phyloP scores from a whole-genome alignment of 306 rosid species.

The Prunus campanulata region DNA sequence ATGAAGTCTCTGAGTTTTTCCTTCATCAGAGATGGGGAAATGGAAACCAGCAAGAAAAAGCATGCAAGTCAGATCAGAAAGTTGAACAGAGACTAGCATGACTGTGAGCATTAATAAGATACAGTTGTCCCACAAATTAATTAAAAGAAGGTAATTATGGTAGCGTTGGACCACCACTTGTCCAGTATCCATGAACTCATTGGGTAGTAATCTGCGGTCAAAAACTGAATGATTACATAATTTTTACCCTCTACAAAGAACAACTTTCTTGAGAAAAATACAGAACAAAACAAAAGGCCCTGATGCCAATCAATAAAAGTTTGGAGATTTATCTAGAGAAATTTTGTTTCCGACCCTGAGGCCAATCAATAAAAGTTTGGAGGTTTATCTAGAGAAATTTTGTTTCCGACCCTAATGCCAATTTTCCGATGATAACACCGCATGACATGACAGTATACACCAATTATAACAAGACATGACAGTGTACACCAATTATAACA shows the following conservation, averaged over 20 bases:
- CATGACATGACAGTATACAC: no score
- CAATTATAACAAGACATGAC: no score
- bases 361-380: no score
- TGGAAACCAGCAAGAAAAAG: constrained; percentile 34
- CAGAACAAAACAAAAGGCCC: neutral
- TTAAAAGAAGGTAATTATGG: constrained; percentile 27
- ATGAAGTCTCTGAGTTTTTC: neutral
- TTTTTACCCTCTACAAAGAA: neutral
- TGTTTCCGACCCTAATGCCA: no score
- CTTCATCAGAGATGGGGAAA: constrained; percentile 9
- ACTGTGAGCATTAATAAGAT: constrained; percentile 10
- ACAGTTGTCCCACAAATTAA: constrained; percentile 32
- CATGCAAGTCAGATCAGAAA: constrained; percentile 19
- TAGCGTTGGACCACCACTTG: neutral
- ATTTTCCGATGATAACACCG: no score
- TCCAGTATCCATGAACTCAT: constrained; percentile 8
- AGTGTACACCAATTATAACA: no score
- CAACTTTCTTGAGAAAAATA: neutral
- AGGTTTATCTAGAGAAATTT: no score
- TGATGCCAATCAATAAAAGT: no score
- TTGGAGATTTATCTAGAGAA: no score
- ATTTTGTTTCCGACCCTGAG: no score
- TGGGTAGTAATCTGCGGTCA: constrained; percentile 11
- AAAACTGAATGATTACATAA: constrained; percentile 21
- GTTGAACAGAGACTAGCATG: constrained; percentile 10